A percentile compares a stretch with the other conserved stretches of the same genome.
phyloP scores from a whole-genome alignment of 148 eudicot species.

The Pharnaceum exiguum region DNA sequence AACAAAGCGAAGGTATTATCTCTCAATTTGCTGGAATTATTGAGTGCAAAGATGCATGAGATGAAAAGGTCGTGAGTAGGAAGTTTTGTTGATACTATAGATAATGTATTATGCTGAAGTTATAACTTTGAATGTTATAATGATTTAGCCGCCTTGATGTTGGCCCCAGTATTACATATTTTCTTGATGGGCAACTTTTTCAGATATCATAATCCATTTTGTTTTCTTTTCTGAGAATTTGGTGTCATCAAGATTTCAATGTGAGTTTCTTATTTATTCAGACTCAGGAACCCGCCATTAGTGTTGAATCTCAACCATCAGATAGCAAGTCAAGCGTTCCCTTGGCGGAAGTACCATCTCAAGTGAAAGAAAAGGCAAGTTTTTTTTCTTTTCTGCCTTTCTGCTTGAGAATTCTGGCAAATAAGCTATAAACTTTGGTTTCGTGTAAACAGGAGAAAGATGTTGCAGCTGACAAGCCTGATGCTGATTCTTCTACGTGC shows the following conservation, averaged over 20 bases:
- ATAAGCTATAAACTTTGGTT: constrained; percentile 2
- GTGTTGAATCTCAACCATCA: constrained; percentile 20
- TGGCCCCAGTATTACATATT: too few relatives aligned
- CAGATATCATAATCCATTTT: too few relatives aligned
- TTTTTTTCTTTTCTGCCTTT: background rate
- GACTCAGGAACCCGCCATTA: constrained; percentile 26
- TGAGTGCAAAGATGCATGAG: too few relatives aligned
- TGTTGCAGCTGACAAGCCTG: constrained; percentile 11
- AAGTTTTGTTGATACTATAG: too few relatives aligned
- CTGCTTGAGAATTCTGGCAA: constrained; percentile 1
- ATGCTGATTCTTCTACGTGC: constrained; percentile 17
- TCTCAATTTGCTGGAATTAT: background rate
- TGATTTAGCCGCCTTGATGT: too few relatives aligned
- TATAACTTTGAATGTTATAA: too few relatives aligned
- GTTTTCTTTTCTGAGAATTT: too few relatives aligned
- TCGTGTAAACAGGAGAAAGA: constrained; percentile 15
- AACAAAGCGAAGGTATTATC: constrained; percentile 38
- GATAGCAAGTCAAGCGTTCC: constrained; percentile 15
- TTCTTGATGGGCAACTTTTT: too few relatives aligned
- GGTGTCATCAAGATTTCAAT: too few relatives aligned
- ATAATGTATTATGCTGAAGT: too few relatives aligned
- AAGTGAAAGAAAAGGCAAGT: constrained; percentile 23
- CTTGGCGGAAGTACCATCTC: constrained; percentile 27
- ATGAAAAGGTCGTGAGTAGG: too few relatives aligned
- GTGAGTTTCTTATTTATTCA: too few relatives aligned